These are phyloP conservation scores for Spathaspora sp. DNA, from an alignment of 805 yeast genomes.

Conservation along the genomic window DNA sequence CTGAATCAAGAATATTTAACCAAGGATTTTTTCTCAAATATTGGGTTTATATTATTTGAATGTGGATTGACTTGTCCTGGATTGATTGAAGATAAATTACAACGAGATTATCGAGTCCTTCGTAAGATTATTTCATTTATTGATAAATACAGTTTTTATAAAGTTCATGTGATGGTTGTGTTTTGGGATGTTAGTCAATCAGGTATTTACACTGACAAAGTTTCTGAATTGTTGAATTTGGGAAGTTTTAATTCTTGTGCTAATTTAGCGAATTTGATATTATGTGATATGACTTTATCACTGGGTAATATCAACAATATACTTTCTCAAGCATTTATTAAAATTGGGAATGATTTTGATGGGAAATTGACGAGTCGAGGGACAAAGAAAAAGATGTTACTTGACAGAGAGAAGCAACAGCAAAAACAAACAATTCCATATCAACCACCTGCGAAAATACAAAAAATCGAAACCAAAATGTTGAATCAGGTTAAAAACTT, in stretches of 20 bases:
- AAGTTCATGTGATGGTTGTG: slow-evolving; percentile 36
- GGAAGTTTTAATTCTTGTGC: slow-evolving; percentile 8
- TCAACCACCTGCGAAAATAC: slow-evolving; percentile 1
- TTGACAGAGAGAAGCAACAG: slow-evolving; percentile 7
- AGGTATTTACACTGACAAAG: slow-evolving; percentile 11
- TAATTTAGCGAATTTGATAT: slow-evolving; percentile 16
- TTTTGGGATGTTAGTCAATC: slow-evolving; percentile 37
- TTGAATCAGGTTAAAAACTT: slow-evolving; percentile 25
- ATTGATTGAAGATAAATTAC: slow-evolving; percentile 28
- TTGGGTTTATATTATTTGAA: slow-evolving; percentile 48
- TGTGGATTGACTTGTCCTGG: slow-evolving; percentile 37
- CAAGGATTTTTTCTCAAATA: slow-evolving; percentile 32
- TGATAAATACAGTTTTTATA: slow-evolving; percentile 32
- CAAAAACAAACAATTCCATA: not conserved
- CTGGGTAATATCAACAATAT: slow-evolving; percentile 22
- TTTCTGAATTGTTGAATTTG: slow-evolving; percentile 14
- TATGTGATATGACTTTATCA: slow-evolving; percentile 32
- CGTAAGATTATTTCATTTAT: slow-evolving; percentile 30
- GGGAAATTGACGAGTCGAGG: slow-evolving; percentile 32
- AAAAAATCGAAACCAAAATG: slow-evolving; percentile 19
- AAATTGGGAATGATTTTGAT: slow-evolving; percentile 18
- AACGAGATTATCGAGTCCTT: slow-evolving; percentile 33
- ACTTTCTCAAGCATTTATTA: slow-evolving; percentile 18
- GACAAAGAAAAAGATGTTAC: slow-evolving; percentile 11
- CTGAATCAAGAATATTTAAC: slow-evolving; percentile 25